phyloP scores from a whole-genome alignment of 2,329 filamentous ascomycete species.

The Trichoderma afroharzianum region DNA sequence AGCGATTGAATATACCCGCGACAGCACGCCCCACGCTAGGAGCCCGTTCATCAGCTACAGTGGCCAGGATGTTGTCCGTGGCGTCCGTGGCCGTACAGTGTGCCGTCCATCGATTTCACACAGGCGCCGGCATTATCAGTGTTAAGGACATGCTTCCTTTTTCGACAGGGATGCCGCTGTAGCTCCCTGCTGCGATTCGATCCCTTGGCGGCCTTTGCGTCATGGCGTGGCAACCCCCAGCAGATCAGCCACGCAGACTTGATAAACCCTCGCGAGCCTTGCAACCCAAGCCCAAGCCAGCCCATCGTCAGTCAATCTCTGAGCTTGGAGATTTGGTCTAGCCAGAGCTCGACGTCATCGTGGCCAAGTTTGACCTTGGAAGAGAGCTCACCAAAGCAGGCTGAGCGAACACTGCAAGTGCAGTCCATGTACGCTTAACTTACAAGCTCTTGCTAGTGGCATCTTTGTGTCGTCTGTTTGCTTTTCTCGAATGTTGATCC shows the following conservation, averaged over 20 bases:
- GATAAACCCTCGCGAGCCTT: not conserved
- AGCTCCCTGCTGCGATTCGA: not conserved
- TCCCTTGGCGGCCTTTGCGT: slow-evolving; percentile 9
- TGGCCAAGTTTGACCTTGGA: not conserved
- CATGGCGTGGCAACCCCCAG: not conserved
- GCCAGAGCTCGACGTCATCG: slow-evolving; percentile 12
- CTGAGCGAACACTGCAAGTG: not conserved
- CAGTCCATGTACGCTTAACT: not conserved
- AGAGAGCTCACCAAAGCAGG: not conserved
- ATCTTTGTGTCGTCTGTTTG: not conserved
- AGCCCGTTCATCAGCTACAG: slow-evolving; percentile 9
- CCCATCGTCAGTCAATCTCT: not conserved
- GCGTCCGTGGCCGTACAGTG: slow-evolving; percentile 7
- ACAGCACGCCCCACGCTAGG: slow-evolving; percentile 6
- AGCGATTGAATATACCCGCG: slow-evolving; percentile 12
- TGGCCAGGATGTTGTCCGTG: not conserved
- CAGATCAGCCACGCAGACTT: not conserved
- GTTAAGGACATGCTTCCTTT: slow-evolving; percentile 7
- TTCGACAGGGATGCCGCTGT: not conserved
- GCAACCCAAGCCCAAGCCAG: not conserved
- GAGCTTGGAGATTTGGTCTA: not conserved
- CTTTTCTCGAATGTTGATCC: not conserved
- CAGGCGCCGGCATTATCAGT: not conserved
- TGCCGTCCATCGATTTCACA: not conserved
- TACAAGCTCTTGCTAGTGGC: not conserved